Conservation (phyloP, 73 alveolate genomes). For the Breviolum minutum region DNA sequence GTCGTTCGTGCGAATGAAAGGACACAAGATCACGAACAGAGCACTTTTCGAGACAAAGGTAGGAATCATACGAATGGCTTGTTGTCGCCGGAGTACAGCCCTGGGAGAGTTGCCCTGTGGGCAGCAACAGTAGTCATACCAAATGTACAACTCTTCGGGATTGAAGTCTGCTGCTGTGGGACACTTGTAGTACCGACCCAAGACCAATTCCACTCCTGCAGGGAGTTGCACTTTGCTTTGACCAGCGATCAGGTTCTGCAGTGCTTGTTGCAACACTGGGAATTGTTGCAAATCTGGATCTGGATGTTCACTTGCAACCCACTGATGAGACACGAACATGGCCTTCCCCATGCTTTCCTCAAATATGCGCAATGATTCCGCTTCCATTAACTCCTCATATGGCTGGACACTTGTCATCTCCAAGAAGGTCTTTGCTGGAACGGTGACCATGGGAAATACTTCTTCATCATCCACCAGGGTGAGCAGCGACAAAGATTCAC, state of each 20-base stretch:
- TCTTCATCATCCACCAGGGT: neutral
- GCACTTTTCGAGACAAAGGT: neutral
- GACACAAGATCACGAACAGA: neutral
- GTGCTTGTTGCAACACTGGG: neutral
- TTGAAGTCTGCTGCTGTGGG: neutral
- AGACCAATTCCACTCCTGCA: neutral
- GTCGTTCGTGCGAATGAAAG: neutral
- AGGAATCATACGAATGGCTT: neutral
- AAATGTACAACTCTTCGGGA: neutral
- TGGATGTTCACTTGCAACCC: slow-evolving; percentile 14
- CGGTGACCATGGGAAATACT: slow-evolving; percentile 36
- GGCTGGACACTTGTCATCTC: neutral
- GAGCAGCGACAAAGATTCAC: too few relatives aligned
- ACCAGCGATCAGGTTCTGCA: neutral
- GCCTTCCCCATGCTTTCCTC: slow-evolving; percentile 23
- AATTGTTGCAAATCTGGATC: slow-evolving; percentile 12
- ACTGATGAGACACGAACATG: slow-evolving; percentile 44
- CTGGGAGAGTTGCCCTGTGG: neutral
- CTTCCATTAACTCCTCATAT: slow-evolving; percentile 8
- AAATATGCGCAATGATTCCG: neutral
- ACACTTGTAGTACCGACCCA: neutral
- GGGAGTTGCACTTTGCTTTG: neutral
- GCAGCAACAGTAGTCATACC: slow-evolving; percentile 28
- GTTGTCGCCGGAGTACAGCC: neutral
- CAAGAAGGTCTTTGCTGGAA: neutral